These are phyloP conservation scores for Cladosporium sp. DNA, from an alignment of 2,329 filamentous ascomycete genomes.

Conservation along the genomic window DNA sequence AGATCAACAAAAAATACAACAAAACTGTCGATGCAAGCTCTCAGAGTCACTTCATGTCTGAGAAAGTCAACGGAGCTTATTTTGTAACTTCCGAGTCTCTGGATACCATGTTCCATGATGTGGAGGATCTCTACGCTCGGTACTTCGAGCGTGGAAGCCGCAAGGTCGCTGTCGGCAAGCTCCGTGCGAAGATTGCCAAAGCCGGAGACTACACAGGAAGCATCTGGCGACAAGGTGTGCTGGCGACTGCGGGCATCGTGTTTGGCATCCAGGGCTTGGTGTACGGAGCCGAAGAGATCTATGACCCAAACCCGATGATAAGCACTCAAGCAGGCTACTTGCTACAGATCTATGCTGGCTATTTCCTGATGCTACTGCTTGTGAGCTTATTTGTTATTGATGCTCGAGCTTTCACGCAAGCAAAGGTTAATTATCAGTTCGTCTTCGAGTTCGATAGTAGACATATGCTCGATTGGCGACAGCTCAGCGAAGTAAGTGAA, in stretches of 20 bases:
- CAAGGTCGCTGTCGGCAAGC: slow-evolving; percentile 85
- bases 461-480: slow-evolving; percentile 79
- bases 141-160: slow-evolving; percentile 94
- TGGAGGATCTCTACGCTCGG: slow-evolving; percentile 88
- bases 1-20: slow-evolving; percentile 99
- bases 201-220: slow-evolving; percentile 59
- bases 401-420: slow-evolving; percentile 76
- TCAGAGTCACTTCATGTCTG: slow-evolving; percentile 78
- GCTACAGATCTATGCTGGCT: slow-evolving; percentile 80
- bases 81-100: slow-evolving; percentile 88
- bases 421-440: slow-evolving; percentile 84
- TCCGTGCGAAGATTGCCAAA: slow-evolving; percentile 69
- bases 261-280: slow-evolving; percentile 48
- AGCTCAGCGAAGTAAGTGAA: slow-evolving; percentile 66
- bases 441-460: slow-evolving; percentile 95
- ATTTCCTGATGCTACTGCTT: slow-evolving; percentile 79
- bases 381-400: slow-evolving; percentile 82
- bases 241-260: slow-evolving; percentile 44
- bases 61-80: slow-evolving; percentile 86
- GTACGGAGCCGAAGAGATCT: slow-evolving; percentile 37
- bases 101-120: slow-evolving; percentile 74
- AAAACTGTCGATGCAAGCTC: slow-evolving; percentile 81
- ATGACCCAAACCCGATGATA: slow-evolving; percentile 25
- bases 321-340: slow-evolving; percentile 30
- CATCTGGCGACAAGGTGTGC: slow-evolving; percentile 58